phyloP scores from a whole-genome alignment of 2,329 filamentous ascomycete species.

The Stachybotrys echinatus region DNA sequence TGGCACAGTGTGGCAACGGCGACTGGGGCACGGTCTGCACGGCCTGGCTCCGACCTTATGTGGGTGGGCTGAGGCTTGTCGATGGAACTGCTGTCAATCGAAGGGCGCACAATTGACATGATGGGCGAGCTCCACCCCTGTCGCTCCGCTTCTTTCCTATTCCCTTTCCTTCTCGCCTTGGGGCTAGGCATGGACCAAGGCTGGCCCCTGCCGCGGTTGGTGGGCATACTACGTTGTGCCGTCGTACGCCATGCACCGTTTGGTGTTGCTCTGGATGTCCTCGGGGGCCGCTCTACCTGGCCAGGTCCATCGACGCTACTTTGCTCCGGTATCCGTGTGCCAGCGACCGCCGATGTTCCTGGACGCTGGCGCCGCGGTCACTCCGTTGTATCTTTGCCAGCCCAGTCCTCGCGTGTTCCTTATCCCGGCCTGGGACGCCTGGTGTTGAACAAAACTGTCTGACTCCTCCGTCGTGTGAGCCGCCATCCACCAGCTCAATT shows the following conservation, averaged over 20 bases:
- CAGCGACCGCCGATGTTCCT: not conserved
- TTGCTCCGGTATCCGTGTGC: not conserved
- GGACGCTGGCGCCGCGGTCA: not conserved
- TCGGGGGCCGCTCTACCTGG: too few relatives aligned
- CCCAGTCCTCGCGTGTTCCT: not conserved
- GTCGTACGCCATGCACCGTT: too few relatives aligned
- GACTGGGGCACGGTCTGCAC: not conserved
- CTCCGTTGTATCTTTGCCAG: not conserved
- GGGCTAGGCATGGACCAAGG: too few relatives aligned
- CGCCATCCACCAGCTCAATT: conserved; percentile 6
- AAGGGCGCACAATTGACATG: conserved; percentile 34
- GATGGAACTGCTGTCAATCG: conserved; percentile 19
- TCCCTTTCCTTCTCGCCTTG: not conserved
- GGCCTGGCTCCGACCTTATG: too few relatives aligned
- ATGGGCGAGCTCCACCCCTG: not conserved
- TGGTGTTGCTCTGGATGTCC: not conserved
- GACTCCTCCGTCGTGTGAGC: conserved; percentile 2
- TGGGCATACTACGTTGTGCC: too few relatives aligned
- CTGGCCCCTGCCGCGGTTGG: too few relatives aligned
- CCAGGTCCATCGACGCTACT: conserved; percentile 4
- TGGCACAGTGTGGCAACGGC: too few relatives aligned
- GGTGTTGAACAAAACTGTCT: conserved; percentile 19
- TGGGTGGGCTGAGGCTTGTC: not conserved
- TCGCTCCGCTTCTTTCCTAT: not conserved
- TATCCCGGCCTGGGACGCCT: not conserved